Base-by-base conservation (phyloP, 495 filamentous ascomycete genomes). In the Evernia prunastri region DNA sequence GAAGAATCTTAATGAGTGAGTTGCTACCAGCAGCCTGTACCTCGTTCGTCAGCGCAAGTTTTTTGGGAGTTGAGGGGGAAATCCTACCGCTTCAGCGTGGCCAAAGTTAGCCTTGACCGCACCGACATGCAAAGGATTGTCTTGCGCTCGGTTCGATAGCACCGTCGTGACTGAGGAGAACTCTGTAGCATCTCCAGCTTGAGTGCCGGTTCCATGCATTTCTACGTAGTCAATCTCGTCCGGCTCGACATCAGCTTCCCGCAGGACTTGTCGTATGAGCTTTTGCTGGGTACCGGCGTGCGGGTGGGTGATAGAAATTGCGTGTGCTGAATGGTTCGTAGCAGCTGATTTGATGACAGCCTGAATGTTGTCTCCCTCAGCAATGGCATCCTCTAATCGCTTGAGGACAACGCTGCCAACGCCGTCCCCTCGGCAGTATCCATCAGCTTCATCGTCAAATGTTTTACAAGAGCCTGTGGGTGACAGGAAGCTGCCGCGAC, bases 361-460 rank as follows among this genome's bases (percentile, higher is more conserved):
- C 2, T 74, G 63, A 56, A 83, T 79, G 8, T 72, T 72, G 63
- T 83, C 80, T 25, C 75, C 76, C 15, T 83, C 80, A 18, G 74
- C 74, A 5, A 73, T 49, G 4, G 81, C 81, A 69, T 83, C 80
- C 15, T 77, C 72, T 0, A 81, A 62, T 11, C 78, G 67, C 60
- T 83, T 83, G 1, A 83, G 39, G 8, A 82, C 67, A 0, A 82
- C 43, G 2, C 73, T 72, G 1, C 72, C 80, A 17, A 81, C 71
- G 4, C 72, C 80, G 0, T 84, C 81, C 4, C 67, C 78, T 62
- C 88, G 82, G 68, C 86, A 88, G 71, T 90, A 91, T 0, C 88
- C 88, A 71, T 91, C 86, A 4, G 88, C 87, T 36, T 77, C 78
- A 61, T 83, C 77, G 67, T 89, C 87, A 59, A 86, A 90, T 0